These are phyloP conservation scores for Plectosphaerella cucumerina DNA, from an alignment of 2,329 filamentous ascomycete species.

Conservation along the genomic window DNA sequence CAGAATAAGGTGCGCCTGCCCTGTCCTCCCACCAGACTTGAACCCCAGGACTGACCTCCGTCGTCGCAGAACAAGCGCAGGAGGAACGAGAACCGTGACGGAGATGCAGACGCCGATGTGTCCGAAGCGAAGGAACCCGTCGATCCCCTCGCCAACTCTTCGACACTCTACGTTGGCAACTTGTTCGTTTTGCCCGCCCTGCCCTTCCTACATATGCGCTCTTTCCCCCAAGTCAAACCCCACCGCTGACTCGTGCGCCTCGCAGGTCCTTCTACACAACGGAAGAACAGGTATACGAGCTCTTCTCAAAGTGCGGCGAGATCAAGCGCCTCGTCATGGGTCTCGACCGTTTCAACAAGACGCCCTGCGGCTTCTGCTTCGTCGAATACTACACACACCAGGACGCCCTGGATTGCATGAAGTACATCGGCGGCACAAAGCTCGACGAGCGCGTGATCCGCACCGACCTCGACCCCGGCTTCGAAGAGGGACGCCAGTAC, in stretches of 20 bases:
- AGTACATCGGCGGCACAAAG: conserved; percentile 97
- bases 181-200: conserved; percentile 56
- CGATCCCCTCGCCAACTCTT: conserved; percentile 80
- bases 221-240: not conserved
- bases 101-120: conserved; percentile 47
- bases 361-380: conserved; percentile 98
- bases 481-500: conserved; percentile 93
- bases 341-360: conserved; percentile 94
- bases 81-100: conserved; percentile 55
- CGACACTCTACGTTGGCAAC: conserved; percentile 97
- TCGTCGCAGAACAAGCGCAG: conserved; percentile 64
- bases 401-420: conserved; percentile 96
- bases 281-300: conserved; percentile 96
- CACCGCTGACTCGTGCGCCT: not conserved
- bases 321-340: conserved; percentile 99
- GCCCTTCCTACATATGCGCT: too few species aligned
- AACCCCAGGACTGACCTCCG: not conserved
- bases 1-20: conserved; percentile 62
- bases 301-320: conserved; percentile 94
- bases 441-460: conserved; percentile 95
- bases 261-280: conserved; percentile 92
- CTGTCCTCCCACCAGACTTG: not conserved
- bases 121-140: conserved; percentile 53
- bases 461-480: conserved; percentile 92
- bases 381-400: conserved; percentile 99